Evolutionary conservation across 805 yeast genomes (phyloP).

Genomic region (Teunomyces atbi): DNA sequence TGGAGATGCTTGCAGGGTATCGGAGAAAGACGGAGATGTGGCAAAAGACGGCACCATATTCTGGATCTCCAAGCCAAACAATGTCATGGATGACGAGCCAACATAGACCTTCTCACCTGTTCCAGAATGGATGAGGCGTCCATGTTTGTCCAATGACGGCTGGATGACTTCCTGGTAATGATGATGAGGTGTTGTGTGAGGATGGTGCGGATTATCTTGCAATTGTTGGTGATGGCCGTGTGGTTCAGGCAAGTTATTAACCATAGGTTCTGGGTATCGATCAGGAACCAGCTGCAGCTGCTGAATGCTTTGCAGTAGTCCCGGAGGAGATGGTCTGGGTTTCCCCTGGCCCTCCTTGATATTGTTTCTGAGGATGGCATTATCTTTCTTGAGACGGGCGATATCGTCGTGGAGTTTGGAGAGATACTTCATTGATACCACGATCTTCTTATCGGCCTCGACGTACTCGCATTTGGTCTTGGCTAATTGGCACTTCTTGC

Average conservation of each 20-base stretch:
- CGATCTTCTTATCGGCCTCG: constrained; percentile 70
- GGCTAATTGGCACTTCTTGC: constrained; percentile 58
- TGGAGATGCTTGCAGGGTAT: constrained; percentile 6
- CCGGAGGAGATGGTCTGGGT: not conserved
- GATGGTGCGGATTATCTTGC: too few species aligned
- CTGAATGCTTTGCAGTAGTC: constrained; percentile 6
- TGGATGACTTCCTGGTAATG: constrained; percentile 53
- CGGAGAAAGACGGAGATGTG: constrained; percentile 12
- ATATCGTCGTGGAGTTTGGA: constrained; percentile 67
- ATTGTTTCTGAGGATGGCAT: constrained; percentile 51
- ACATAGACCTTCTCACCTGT: constrained; percentile 75
- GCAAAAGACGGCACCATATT: constrained; percentile 49
- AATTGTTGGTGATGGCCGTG: not conserved
- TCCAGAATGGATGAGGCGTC: constrained; percentile 68
- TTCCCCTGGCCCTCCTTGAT: constrained; percentile 27
- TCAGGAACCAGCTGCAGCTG: constrained; percentile 8
- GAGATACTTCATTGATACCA: constrained; percentile 68
- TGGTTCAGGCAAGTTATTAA: too few species aligned
- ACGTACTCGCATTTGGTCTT: constrained; percentile 64
- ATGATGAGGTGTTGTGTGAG: too few species aligned
- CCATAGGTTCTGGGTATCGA: not conserved
- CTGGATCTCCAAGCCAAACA: constrained; percentile 76
- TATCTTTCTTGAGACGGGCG: constrained; percentile 62
- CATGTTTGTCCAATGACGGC: constrained; percentile 69
- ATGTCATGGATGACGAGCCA: constrained; percentile 81